These are phyloP conservation scores for Metschnikowia orientalis DNA, from an alignment of 805 yeast species.

Conservation along the genomic window DNA sequence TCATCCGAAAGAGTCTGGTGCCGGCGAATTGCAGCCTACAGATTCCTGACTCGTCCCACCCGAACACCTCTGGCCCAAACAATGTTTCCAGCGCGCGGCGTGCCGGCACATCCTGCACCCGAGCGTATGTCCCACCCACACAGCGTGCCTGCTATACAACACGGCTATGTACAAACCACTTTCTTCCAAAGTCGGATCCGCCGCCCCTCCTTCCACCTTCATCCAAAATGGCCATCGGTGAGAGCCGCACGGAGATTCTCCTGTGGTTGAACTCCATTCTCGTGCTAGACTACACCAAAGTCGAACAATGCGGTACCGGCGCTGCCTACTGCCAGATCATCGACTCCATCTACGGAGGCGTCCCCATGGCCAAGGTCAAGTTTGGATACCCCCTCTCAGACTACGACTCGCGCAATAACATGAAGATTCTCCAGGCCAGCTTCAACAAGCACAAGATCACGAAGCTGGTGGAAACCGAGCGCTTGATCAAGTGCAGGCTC, in stretches of 20 bases:
- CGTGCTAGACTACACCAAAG: constrained; percentile 60
- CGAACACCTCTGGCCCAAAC: too few relatives aligned
- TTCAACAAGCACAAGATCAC: constrained; percentile 68
- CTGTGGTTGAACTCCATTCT: constrained; percentile 79
- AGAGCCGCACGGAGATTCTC: constrained; percentile 78
- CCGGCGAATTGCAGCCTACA: too few relatives aligned
- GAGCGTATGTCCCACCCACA: too few relatives aligned
- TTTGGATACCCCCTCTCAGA: constrained; percentile 61
- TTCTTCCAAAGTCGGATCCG: too few relatives aligned
- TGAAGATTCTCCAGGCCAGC: constrained; percentile 80
- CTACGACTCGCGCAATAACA: constrained; percentile 74
- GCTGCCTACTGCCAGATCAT: constrained; percentile 91
- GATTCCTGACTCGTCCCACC: too few relatives aligned
- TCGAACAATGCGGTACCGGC: constrained; percentile 94
- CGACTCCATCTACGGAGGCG: constrained; percentile 78
- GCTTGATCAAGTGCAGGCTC: constrained; percentile 76
- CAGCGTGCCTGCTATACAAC: too few relatives aligned
- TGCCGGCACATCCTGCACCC: too few relatives aligned
- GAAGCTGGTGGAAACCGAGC: constrained; percentile 75
- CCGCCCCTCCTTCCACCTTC: neutral
- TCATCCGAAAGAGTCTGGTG: too few relatives aligned
- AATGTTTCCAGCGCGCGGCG: too few relatives aligned
- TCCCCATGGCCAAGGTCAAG: constrained; percentile 75
- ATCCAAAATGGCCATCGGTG: constrained; percentile 41
- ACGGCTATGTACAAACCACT: too few relatives aligned